Evolutionary conservation across 495 filamentous ascomycete genomes (phyloP), one percentile per base, ranked within the genome.

Genomic region (Trichodelitschia bisporula): DNA sequence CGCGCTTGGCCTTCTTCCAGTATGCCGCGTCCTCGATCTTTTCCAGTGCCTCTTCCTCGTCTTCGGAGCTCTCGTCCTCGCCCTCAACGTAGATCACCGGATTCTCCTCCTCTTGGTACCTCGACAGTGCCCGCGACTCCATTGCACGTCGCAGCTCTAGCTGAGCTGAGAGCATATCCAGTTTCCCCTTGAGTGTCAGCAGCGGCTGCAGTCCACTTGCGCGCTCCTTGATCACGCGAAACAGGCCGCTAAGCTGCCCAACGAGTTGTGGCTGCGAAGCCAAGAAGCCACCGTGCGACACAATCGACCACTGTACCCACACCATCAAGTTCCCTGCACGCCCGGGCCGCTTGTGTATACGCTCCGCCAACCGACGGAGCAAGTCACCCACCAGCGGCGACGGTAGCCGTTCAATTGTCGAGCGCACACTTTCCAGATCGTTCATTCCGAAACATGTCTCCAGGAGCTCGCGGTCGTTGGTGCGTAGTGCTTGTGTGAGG

Each of bases 231-330:
- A 93, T 64, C 15, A 92, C 82, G 34, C 69, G 66, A 47, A 77
- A 69, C 4, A 97, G 61, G 16, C 72, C 72, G 13, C 62, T 55
- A 27, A 97, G 61, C 39, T 72, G 66, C 41, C 70, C 68, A 40
- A 86, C 63, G 11, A 86, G 50, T 23, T 80, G 69, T 0, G 75
- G 69, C 41, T 89, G 75, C 8, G 69, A 69, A 15, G 80, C 77
- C 20, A 97, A 55, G 31, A 82, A 82, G 36, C 86, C 86, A 38
- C 86, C 86, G 49, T 97, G 86, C 4, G 80, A 73, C 13, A 93
- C 66, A n/a, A 92, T 60, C 1, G 77, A 84, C 78, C 80, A 90
- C 51, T 93, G 79, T 26, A 93, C 72, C 86, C 86, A 97, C 11
- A 74, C 64, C 58, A 92, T 83, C n/a, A 97, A 65, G 38, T 66